These are phyloP conservation scores for Madurella fahalii DNA, from an alignment of 2,329 filamentous ascomycete genomes.

Conservation along the genomic window DNA sequence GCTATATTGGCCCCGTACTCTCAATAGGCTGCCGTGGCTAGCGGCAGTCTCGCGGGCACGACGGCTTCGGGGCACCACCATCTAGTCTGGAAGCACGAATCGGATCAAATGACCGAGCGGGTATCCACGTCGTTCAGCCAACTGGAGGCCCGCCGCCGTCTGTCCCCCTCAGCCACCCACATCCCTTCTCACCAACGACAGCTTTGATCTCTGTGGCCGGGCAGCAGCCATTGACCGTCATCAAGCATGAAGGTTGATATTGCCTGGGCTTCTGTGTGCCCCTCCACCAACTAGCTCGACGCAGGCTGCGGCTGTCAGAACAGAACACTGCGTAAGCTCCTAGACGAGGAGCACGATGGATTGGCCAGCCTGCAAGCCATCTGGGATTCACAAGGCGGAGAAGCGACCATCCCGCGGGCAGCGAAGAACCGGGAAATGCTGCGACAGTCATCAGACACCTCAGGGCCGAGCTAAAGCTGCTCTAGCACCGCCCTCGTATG, in stretches of 20 bases:
- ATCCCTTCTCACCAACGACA: background rate
- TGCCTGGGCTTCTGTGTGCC: constrained; percentile 2
- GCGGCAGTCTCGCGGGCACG: background rate
- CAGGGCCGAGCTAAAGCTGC: background rate
- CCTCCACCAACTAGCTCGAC: background rate
- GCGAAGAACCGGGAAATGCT: background rate
- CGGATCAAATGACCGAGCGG: constrained; percentile 2
- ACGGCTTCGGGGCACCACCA: background rate
- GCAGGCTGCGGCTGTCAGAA: background rate
- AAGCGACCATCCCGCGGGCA: background rate
- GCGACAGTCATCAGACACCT: constrained; percentile 8
- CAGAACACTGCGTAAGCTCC: background rate
- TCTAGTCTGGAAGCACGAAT: constrained; percentile 5
- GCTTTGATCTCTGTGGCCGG: too few species aligned
- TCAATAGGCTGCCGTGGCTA: background rate
- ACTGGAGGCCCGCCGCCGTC: background rate
- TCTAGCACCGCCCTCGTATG: background rate
- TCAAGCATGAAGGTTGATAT: constrained; percentile 7
- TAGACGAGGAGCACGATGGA: background rate
- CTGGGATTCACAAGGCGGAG: background rate
- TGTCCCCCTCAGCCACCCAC: background rate
- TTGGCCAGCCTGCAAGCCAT: constrained; percentile 2
- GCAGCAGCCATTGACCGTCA: background rate
- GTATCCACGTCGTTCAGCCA: constrained; percentile 3
- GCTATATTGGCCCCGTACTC: background rate